Evolutionary conservation across 257 asterid species (phyloP), one percentile per base, ranked within the genome.

Genomic region (Jaltomata sinuosa): DNA sequence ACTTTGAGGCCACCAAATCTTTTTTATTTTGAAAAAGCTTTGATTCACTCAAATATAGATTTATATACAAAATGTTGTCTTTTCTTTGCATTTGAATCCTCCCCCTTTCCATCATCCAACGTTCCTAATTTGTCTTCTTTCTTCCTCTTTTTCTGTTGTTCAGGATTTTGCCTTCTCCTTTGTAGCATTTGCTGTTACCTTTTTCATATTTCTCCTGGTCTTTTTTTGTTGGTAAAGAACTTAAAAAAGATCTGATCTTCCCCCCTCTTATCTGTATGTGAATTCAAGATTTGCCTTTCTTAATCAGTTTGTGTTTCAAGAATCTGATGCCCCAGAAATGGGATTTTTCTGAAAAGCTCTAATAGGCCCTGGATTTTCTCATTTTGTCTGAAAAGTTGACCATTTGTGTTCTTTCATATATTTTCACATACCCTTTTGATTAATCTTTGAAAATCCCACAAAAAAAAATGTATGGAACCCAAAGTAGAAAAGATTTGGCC

Each of bases 401-500:
- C 54, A 25, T 14, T 25, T 74, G 80, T 22, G 36, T 45, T 74
- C 14, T 74, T 74, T 2, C 57, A 74, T 45, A 34, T 14, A 22
- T 74, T 22, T 45, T 45, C 22, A 8, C 8, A 6, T 29, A 74
- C 27, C 27, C 59, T 25, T 47, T 76, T 76, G 61, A 16, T 76
- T 76, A 47, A 27, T 47, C 40, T 27, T 47, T 42, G 57, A 5
- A 68, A 2, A 12, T 21, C 52, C 29, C 32, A 6, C 69, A 12
- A 12, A 27, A 27, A 6, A 6, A 76, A 76, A 76, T 76, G 81
- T 76, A 15, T 25, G 61, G 81, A 76, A 86, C 88, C 52, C 91
- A 86, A 50, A 89, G 93, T 83, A 93, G 89, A 84, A 92, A 89
- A 82, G 99, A 91, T 52, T 77, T 94, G 93, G 92, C 91, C 2